A percentile compares a stretch with the other conserved stretches of the same genome.
These are phyloP conservation scores for Leucocoprinus sp. DNA, from an alignment of 768 basidiomycete genomes.

Conservation along the genomic window DNA sequence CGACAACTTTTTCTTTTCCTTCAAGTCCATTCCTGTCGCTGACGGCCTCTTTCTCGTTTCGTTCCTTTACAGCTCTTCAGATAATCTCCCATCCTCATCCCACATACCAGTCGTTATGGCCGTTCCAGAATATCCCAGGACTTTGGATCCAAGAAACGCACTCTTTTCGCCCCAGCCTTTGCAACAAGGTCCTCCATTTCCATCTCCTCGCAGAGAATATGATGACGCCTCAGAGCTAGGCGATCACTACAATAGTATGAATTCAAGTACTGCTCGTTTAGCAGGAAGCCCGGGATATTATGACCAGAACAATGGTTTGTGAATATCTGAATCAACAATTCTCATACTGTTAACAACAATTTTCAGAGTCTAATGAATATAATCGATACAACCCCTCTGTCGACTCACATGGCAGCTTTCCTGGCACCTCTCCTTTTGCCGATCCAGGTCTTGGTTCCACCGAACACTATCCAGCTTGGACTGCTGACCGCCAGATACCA, in stretches of 20 bases:
- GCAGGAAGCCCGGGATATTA: conserved; percentile 37
- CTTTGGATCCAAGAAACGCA: conserved; percentile 13
- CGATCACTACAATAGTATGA: conserved; percentile 44
- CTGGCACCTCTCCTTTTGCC: conserved; percentile 50
- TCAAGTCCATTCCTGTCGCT: background rate
- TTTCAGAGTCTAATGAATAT: conserved; percentile 22
- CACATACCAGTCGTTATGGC: conserved; percentile 12
- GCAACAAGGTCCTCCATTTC: conserved; percentile 15
- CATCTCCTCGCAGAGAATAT: conserved; percentile 31
- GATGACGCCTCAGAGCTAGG: conserved; percentile 42
- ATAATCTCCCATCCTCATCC: background rate
- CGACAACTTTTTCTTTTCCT: conserved; percentile 8
- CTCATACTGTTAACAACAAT: conserved; percentile 6
- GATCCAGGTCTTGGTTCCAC: conserved; percentile 42
- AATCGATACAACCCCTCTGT: conserved; percentile 50
- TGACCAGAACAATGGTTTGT: conserved; percentile 26
- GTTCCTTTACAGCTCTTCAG: conserved; percentile 14
- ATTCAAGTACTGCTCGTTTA: conserved; percentile 48
- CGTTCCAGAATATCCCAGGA: conserved; percentile 12
- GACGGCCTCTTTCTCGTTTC: conserved; percentile 11
- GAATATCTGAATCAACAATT: background rate
- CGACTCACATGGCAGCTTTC: conserved; percentile 52
- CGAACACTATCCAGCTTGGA: conserved; percentile 94
- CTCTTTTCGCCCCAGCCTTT: conserved; percentile 17
- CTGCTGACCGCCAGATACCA: conserved; percentile 85